Percentiles rank a stretch among this genome's conserved stretches.
These are phyloP conservation scores for Sugiyamaella floridensis DNA, from an alignment of 805 yeast genomes.

Conservation along the genomic window DNA sequence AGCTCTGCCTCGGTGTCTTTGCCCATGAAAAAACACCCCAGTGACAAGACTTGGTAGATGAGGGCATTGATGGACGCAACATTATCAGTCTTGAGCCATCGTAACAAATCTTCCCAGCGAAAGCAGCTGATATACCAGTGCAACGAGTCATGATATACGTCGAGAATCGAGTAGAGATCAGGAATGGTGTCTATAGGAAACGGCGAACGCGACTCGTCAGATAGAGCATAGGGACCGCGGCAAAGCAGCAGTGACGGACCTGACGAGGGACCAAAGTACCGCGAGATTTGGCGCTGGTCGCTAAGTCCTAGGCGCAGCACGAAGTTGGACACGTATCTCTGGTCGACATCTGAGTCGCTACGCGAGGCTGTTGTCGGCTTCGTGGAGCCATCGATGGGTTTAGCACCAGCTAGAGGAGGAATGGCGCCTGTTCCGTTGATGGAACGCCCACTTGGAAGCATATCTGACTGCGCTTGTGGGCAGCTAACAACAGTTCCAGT, in stretches of 20 bases:
- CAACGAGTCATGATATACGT: slow-evolving; percentile 9
- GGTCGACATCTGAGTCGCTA: not conserved
- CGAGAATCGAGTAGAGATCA: slow-evolving; percentile 8
- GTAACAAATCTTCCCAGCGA: slow-evolving; percentile 11
- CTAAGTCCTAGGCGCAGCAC: slow-evolving; percentile 12
- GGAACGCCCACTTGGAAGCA: not conserved
- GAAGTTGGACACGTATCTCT: slow-evolving; percentile 5
- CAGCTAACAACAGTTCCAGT: not conserved
- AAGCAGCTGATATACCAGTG: slow-evolving; percentile 17
- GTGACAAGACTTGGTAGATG: slow-evolving; percentile 14
- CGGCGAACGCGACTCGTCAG: slow-evolving; percentile 2
- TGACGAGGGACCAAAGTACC: slow-evolving; percentile 18
- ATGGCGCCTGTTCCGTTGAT: not conserved
- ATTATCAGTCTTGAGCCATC: slow-evolving; percentile 12
- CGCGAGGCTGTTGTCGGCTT: not conserved
- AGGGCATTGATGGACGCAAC: slow-evolving; percentile 10
- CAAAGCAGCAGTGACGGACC: slow-evolving; percentile 17
- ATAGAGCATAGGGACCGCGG: slow-evolving; percentile 3
- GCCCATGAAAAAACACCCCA: slow-evolving; percentile 7
- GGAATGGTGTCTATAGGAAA: slow-evolving; percentile 15
- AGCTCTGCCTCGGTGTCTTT: slow-evolving; percentile 8
- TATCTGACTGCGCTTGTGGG: not conserved
- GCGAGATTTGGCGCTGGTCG: slow-evolving; percentile 6
- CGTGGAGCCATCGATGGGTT: not conserved
- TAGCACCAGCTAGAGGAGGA: not conserved